Evolutionary conservation across 768 basidiomycete genomes (phyloP).

Genomic region (Rickenella mellea): DNA sequence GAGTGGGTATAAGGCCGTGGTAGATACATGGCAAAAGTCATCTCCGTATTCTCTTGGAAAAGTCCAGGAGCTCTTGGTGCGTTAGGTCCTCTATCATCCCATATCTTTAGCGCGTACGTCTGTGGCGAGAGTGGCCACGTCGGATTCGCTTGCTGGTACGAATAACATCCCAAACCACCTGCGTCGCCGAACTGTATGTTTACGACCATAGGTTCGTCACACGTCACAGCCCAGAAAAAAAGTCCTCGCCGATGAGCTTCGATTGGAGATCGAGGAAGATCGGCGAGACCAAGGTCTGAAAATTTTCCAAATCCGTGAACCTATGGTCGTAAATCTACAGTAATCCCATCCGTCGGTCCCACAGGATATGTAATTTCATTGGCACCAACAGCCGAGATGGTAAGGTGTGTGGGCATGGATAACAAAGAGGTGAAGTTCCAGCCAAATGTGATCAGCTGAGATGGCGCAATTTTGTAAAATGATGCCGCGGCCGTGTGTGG

Average conservation of each 20-base stretch:
- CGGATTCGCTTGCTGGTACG: constrained; percentile 55
- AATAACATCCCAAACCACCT: constrained; percentile 71
- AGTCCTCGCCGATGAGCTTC: too few species aligned
- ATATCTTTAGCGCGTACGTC: constrained; percentile 71
- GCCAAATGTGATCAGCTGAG: constrained; percentile 71
- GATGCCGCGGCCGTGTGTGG: constrained; percentile 73
- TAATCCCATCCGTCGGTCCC: constrained; percentile 63
- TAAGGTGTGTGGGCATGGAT: constrained; percentile 62
- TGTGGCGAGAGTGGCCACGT: constrained; percentile 64
- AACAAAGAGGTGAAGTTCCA: constrained; percentile 82
- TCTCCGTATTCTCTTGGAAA: constrained; percentile 55
- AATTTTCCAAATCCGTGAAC: too few species aligned
- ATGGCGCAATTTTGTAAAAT: constrained; percentile 78
- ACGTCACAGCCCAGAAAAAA: too few species aligned
- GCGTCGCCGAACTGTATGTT: constrained; percentile 59
- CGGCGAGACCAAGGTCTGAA: too few species aligned
- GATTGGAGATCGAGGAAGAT: too few species aligned
- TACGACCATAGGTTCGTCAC: too few species aligned
- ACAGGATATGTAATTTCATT: constrained; percentile 89
- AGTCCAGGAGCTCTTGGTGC: constrained; percentile 51
- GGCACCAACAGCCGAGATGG: constrained; percentile 71
- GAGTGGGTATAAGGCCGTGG: constrained; percentile 65
- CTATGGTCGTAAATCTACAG: too few species aligned
- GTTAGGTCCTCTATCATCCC: constrained; percentile 69
- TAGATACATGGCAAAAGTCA: constrained; percentile 79